phyloP scores from a whole-genome alignment of 164 flowering plant species.

The Annona cherimola region DNA sequence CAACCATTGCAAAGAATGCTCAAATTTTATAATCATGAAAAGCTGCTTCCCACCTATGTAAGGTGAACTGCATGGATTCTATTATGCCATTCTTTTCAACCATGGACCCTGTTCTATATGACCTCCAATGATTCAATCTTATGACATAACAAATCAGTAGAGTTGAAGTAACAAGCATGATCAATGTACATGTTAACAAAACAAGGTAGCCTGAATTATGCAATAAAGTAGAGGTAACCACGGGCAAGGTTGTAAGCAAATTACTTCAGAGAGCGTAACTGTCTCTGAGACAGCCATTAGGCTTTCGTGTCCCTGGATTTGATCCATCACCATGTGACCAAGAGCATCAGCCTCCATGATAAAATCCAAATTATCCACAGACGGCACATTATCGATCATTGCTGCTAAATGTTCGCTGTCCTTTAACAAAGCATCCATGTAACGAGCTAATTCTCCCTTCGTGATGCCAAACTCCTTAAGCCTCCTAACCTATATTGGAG shows the following conservation, averaged over 20 bases:
- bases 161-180: not conserved
- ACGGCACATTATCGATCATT: conserved; percentile 94
- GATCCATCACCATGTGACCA: conserved; percentile 98
- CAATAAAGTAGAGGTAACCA: not conserved
- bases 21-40: too few species aligned
- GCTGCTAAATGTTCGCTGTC: conserved; percentile 99
- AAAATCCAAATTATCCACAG: conserved; percentile 95
- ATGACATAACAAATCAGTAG: not conserved
- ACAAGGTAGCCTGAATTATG: not conserved
- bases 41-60: too few species aligned
- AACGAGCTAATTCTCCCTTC: conserved; percentile 92
- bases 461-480: conserved; percentile 98
- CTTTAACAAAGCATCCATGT: conserved; percentile 89
- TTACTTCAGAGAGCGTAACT: conserved; percentile 92
- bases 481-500: conserved; percentile 71
- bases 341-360: conserved; percentile 98
- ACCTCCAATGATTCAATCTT: not conserved
- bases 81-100: too few species aligned
- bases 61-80: too few species aligned
- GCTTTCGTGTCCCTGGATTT: conserved; percentile 88
- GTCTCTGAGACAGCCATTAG: conserved; percentile 89
- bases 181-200: not conserved
- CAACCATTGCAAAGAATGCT: too few species aligned
- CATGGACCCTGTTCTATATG: not conserved
- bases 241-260: not conserved